Conservation (phyloP, 371 early-diverging fungal genomes). For the Cokeromyces recurvatus region DNA sequence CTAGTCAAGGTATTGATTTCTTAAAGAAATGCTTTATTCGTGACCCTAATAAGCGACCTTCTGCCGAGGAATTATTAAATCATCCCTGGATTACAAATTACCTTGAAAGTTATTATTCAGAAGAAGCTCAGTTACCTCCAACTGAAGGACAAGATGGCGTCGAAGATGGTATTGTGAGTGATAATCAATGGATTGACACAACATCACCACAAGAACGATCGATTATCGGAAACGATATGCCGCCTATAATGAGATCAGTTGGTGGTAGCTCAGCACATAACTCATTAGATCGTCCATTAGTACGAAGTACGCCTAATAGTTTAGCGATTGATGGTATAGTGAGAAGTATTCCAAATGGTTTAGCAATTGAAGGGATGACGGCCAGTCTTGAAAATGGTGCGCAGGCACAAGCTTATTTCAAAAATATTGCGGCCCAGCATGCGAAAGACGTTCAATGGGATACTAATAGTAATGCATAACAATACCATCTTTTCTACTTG, state of each 20-base stretch:
- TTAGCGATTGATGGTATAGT: constrained; percentile 30
- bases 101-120: constrained; percentile 27
- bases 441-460: constrained; percentile 21
- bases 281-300: constrained; percentile 27
- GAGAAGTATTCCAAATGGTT: constrained; percentile 34
- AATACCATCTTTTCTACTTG: no score
- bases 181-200: constrained; percentile 1
- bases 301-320: constrained; percentile 31
- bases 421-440: constrained; percentile 33
- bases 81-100: constrained; percentile 70
- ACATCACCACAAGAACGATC: not conserved
- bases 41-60: constrained; percentile 69
- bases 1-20: constrained; percentile 68
- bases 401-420: constrained; percentile 39
- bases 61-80: constrained; percentile 67
- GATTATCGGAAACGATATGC: constrained; percentile 6
- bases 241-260: constrained; percentile 17
- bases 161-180: not conserved
- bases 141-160: constrained; percentile 2
- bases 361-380: constrained; percentile 35
- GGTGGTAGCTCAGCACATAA: constrained; percentile 13
- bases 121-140: constrained; percentile 1
- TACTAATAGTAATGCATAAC: no score
- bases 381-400: constrained; percentile 27
- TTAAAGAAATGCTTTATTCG: constrained; percentile 76